These are phyloP conservation scores for Sutorius eximius DNA, from an alignment of 1,284 basidiomycete genomes.

Conservation along the genomic window DNA sequence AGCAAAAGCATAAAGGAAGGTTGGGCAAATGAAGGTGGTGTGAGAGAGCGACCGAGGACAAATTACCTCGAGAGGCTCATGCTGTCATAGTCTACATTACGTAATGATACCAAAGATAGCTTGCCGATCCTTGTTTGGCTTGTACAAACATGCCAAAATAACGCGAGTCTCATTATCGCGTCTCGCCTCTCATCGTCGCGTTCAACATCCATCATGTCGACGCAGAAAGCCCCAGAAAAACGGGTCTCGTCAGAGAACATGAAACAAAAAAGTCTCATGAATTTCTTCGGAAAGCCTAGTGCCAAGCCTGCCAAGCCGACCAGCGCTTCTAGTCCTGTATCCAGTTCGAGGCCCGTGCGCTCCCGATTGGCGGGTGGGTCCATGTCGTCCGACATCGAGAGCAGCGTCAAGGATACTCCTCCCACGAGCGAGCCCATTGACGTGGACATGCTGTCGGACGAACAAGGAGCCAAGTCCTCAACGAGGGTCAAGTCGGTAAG, in stretches of 20 bases:
- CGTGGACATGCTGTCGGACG: slow-evolving; percentile 64
- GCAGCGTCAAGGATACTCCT: slow-evolving; percentile 55
- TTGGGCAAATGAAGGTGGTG: slow-evolving; percentile 19
- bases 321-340: slow-evolving; percentile 24
- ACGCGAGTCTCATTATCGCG: slow-evolving; percentile 5
- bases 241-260: slow-evolving; percentile 40
- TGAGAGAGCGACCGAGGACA: neutral
- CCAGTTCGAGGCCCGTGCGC: slow-evolving; percentile 33
- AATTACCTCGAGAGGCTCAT: no score
- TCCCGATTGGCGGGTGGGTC: slow-evolving; percentile 42
- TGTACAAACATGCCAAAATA: slow-evolving; percentile 19
- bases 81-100: no score
- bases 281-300: slow-evolving; percentile 59
- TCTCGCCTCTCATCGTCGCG: slow-evolving; percentile 7
- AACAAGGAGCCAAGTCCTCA: slow-evolving; percentile 38
- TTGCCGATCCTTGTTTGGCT: neutral
- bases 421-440: slow-evolving; percentile 76
- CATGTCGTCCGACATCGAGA: slow-evolving; percentile 49
- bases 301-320: slow-evolving; percentile 27
- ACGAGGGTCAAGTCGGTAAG: slow-evolving; percentile 17
- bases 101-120: neutral
- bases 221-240: slow-evolving; percentile 35
- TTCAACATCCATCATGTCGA: slow-evolving; percentile 29
- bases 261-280: slow-evolving; percentile 75
- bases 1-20: slow-evolving; percentile 24